phyloP scores from a whole-genome alignment of 345 rosid genomes.

The Erodium maritimum region DNA sequence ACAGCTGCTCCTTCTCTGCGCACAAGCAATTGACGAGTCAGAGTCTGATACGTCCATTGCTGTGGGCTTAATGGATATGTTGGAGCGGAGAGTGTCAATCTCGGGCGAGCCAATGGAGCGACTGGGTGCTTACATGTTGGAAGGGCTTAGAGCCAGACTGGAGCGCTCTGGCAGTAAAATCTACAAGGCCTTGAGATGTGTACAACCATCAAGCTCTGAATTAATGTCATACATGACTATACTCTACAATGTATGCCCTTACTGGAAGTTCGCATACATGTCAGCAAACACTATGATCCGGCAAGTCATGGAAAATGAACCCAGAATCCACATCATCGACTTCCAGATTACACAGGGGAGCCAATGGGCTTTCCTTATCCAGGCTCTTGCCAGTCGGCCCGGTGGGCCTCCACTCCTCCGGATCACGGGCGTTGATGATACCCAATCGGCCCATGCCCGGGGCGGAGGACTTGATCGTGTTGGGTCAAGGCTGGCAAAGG shows the following conservation, averaged over 20 bases:
- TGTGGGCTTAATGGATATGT: slow-evolving; percentile 39
- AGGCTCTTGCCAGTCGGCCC: slow-evolving; percentile 45
- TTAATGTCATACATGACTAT: slow-evolving; percentile 86
- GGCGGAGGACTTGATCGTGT: slow-evolving; percentile 79
- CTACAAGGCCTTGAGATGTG: slow-evolving; percentile 70
- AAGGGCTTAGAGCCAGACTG: slow-evolving; percentile 86
- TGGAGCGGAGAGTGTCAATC: slow-evolving; percentile 88
- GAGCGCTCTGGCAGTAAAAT: slow-evolving; percentile 79
- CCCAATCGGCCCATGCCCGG: slow-evolving; percentile 79
- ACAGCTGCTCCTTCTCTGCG: slow-evolving; percentile 49
- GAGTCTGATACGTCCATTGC: slow-evolving; percentile 38
- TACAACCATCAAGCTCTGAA: slow-evolving; percentile 71
- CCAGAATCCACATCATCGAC: slow-evolving; percentile 65
- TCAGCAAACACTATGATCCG: slow-evolving; percentile 56
- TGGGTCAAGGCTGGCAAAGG: slow-evolving; percentile 37
- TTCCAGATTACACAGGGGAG: slow-evolving; percentile 39
- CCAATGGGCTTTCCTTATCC: slow-evolving; percentile 60
- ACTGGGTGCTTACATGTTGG: slow-evolving; percentile 78
- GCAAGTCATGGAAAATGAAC: slow-evolving; percentile 54
- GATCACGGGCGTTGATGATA: slow-evolving; percentile 82
- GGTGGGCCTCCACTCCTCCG: slow-evolving; percentile 66
- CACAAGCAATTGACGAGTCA: slow-evolving; percentile 33
- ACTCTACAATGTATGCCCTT: slow-evolving; percentile 69
- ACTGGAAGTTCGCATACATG: slow-evolving; percentile 79
- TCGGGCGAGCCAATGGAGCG: slow-evolving; percentile 78